Percentiles rank a stretch among this genome's conserved stretches.
Conservation (phyloP, 495 filamentous ascomycete species). For the Lentithecium fluviatile region DNA sequence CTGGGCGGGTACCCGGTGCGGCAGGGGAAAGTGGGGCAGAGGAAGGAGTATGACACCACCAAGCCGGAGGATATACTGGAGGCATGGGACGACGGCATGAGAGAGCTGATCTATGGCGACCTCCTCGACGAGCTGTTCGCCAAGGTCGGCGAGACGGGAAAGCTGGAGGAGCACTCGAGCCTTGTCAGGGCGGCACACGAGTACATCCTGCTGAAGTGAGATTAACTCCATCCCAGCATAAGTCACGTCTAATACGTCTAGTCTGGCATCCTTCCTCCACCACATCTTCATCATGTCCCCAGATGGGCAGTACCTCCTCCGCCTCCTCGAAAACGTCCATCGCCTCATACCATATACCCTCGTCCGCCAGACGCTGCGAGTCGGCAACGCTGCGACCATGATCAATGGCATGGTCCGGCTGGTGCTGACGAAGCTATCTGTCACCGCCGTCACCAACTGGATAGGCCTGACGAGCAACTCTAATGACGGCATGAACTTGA, state of each 20-base stretch:
- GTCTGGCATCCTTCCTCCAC: constrained; percentile 63
- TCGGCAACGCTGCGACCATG: constrained; percentile 70
- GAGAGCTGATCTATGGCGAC: constrained; percentile 58
- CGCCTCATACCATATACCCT: constrained; percentile 60
- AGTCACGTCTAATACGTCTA: constrained; percentile 28
- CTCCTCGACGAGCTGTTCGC: constrained; percentile 58
- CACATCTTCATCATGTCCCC: constrained; percentile 62
- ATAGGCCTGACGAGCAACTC: constrained; percentile 57
- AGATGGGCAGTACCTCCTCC: constrained; percentile 61
- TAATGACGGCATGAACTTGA: constrained; percentile 67
- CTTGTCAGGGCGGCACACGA: constrained; percentile 58
- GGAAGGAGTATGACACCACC: constrained; percentile 53
- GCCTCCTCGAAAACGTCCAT: constrained; percentile 57
- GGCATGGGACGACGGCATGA: constrained; percentile 58
- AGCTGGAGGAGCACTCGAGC: constrained; percentile 56
- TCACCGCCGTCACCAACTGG: constrained; percentile 65
- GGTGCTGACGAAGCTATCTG: constrained; percentile 63
- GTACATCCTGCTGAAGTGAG: constrained; percentile 57
- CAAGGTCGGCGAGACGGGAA: constrained; percentile 52
- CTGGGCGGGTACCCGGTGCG: constrained; percentile 50
- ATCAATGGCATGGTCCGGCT: constrained; percentile 62
- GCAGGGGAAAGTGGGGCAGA: constrained; percentile 30
- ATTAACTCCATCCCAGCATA: neutral
- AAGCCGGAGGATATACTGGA: constrained; percentile 53
- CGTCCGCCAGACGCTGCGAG: constrained; percentile 60